Conservation (phyloP, 495 filamentous ascomycete genomes). For the Stereocaulon alpinum region DNA sequence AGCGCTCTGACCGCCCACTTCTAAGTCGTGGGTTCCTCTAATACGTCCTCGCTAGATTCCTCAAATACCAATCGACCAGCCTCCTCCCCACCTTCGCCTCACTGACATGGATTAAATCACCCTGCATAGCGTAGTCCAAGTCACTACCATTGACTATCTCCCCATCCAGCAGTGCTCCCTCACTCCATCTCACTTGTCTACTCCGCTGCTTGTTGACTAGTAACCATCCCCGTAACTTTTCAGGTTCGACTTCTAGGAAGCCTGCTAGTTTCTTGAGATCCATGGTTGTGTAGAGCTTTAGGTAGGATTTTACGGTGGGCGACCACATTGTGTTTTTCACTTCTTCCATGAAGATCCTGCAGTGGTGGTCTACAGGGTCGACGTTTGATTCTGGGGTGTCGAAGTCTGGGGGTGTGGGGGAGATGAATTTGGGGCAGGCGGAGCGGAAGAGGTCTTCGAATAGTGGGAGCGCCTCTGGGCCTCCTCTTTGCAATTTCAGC, state of each 20-base stretch:
- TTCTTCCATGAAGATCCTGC: slow-evolving; percentile 97
- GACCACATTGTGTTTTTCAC: slow-evolving; percentile 93
- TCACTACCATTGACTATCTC: slow-evolving; percentile 85
- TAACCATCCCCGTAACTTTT: slow-evolving; percentile 80
- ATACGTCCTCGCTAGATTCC: slow-evolving; percentile 91
- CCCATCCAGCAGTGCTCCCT: slow-evolving; percentile 80
- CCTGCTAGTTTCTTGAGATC: slow-evolving; percentile 95
- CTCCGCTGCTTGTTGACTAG: slow-evolving; percentile 97
- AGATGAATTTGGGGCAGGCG: slow-evolving; percentile 99
- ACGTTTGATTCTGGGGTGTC: slow-evolving; percentile 89
- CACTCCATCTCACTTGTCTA: slow-evolving; percentile 90
- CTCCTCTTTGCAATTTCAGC: slow-evolving; percentile 85
- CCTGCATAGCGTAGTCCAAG: slow-evolving; percentile 92
- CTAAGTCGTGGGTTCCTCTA: slow-evolving; percentile 20
- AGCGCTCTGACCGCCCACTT: neutral
- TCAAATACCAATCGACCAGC: slow-evolving; percentile 96
- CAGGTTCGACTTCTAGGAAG: slow-evolving; percentile 89
- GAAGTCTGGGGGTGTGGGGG: slow-evolving; percentile 91
- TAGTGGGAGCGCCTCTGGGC: slow-evolving; percentile 84
- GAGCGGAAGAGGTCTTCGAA: slow-evolving; percentile 95
- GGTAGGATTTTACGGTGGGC: slow-evolving; percentile 92
- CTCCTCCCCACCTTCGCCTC: slow-evolving; percentile 96
- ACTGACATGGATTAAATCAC: slow-evolving; percentile 94
- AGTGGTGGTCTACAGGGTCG: slow-evolving; percentile 95
- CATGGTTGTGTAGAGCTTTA: slow-evolving; percentile 99